A percentile compares a stretch with the other conserved stretches of the same genome.
phyloP scores from a whole-genome alignment of 2,329 filamentous ascomycete genomes.

The Alternaria burnsii region DNA sequence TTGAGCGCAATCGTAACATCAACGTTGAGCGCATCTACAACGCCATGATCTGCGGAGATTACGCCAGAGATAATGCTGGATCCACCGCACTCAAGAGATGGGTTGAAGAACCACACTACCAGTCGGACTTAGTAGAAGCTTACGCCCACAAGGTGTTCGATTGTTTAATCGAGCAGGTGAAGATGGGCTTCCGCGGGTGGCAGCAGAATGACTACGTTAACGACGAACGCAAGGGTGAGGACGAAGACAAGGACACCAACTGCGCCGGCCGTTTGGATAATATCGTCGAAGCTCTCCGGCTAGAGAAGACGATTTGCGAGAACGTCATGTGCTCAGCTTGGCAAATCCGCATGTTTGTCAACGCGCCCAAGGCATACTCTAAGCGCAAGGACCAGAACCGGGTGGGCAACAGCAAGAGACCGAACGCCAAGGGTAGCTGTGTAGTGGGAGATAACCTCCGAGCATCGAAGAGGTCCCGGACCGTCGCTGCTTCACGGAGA shows the following conservation, averaged over 20 bases:
- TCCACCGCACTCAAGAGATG: constrained; percentile 48
- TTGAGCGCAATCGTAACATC: constrained; percentile 27
- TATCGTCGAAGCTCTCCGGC: constrained; percentile 41
- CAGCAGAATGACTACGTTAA: constrained; percentile 47
- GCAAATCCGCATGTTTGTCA: constrained; percentile 50
- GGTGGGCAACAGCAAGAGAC: constrained; percentile 47
- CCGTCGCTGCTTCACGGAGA: not conserved
- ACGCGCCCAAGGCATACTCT: constrained; percentile 46
- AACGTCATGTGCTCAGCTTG: constrained; percentile 48
- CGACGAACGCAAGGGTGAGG: constrained; percentile 47
- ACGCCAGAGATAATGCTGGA: constrained; percentile 39
- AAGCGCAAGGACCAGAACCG: constrained; percentile 46
- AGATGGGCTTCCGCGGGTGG: constrained; percentile 46
- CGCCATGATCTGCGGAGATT: constrained; percentile 42
- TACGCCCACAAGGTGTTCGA: constrained; percentile 48
- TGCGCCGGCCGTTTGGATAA: constrained; percentile 42
- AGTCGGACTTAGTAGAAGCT: constrained; percentile 41
- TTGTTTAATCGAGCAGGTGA: constrained; percentile 40
- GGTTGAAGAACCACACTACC: constrained; percentile 43
- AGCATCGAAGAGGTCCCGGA: constrained; percentile 19
- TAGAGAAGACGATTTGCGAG: constrained; percentile 50
- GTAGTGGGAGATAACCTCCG: constrained; percentile 9
- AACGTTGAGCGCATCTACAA: constrained; percentile 44
- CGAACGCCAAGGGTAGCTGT: constrained; percentile 26
- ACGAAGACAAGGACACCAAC: constrained; percentile 43